Base-by-base conservation (phyloP, 805 yeast species). In the Candida yuanshanica region DNA sequence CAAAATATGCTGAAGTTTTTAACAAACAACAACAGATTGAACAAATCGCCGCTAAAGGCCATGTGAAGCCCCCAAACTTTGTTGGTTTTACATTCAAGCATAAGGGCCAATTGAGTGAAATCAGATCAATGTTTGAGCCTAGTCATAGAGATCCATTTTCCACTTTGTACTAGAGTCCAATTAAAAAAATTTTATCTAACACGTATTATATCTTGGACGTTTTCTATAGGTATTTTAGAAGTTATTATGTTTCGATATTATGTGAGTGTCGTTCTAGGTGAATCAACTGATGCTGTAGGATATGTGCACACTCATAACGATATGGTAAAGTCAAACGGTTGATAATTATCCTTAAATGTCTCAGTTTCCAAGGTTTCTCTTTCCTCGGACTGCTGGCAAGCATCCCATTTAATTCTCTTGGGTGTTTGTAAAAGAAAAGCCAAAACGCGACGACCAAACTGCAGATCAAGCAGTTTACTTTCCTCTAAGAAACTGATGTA, bases 71-170 rank as follows among this genome's bases (percentile, higher is more conserved):
- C 18, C 79, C 85, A 41, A 82, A 83, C 54, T 85, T 93, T 60
- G 87, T 91, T 44, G 99, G 99, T 0, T 93, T 93, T 64, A 93
- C 99, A 1, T 93, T 88, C 68, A 85, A 87, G 63, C 99, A 95
- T 62, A 84, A 67, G 46, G 67, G 66, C 9, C 53, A 56, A 39
- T 27, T 56, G 41, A 52, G 40, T 27, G 45, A 55, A 33, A 42
- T 53, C 27, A 55, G 58, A 44, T 43, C 41, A 17, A 47, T 55
- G 55, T 56, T 56, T 43, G 59, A 55, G 24, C 37, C 43, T 12
- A 36, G 39, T 12, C 40, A 42, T 6, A 42, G 39, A 20, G 60
- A 55, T 39, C 60, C 60, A n/a, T 56, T 56, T 39, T 51, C 58
- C 7, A 56, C 60, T 8, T 42, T 56, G 8, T 56, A 56, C 35